phyloP scores from a whole-genome alignment of 106 monocot species.

The Dioscorea zingiberensis region DNA sequence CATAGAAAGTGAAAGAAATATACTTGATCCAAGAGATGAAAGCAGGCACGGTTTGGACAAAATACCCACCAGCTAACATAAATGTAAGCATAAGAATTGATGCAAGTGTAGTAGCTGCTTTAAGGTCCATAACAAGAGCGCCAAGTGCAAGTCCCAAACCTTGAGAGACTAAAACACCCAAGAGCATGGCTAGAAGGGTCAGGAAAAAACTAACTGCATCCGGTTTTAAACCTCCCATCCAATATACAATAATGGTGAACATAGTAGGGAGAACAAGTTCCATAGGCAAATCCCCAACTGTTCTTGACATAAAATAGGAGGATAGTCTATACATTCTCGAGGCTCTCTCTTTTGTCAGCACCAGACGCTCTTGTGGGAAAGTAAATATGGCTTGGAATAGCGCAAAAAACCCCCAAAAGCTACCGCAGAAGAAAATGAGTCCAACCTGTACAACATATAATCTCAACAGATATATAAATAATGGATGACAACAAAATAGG shows the following conservation, averaged over 20 bases:
- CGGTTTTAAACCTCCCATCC: constrained; percentile 44
- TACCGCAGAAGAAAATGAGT: constrained; percentile 40
- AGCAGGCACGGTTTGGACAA: constrained; percentile 37
- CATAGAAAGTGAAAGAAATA: constrained; percentile 34
- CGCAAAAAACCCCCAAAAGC: constrained; percentile 55
- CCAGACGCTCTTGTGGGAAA: constrained; percentile 55
- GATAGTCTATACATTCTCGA: constrained; percentile 69
- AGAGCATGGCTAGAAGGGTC: constrained; percentile 16
- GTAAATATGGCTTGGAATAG: constrained; percentile 56
- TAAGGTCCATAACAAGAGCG: constrained; percentile 46
- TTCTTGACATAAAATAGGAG: constrained; percentile 49
- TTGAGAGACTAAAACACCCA: constrained; percentile 33
- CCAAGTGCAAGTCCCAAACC: constrained; percentile 52
- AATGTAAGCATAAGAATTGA: constrained; percentile 49
- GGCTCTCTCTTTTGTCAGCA: constrained; percentile 54
- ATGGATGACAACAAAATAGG: background rate
- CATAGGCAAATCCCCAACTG: constrained; percentile 48
- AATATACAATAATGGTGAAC: constrained; percentile 36
- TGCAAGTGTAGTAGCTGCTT: constrained; percentile 37
- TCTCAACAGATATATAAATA: background rate
- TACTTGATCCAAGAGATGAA: constrained; percentile 63
- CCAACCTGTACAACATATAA: constrained; percentile 28
- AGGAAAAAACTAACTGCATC: constrained; percentile 20
- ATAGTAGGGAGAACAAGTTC: constrained; percentile 41
- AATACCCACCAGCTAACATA: constrained; percentile 64